Percentiles rank a stretch among this genome's conserved stretches.
These are phyloP conservation scores for Rutstroemia sp. DNA, from an alignment of 2,329 filamentous ascomycete species.

Conservation along the genomic window DNA sequence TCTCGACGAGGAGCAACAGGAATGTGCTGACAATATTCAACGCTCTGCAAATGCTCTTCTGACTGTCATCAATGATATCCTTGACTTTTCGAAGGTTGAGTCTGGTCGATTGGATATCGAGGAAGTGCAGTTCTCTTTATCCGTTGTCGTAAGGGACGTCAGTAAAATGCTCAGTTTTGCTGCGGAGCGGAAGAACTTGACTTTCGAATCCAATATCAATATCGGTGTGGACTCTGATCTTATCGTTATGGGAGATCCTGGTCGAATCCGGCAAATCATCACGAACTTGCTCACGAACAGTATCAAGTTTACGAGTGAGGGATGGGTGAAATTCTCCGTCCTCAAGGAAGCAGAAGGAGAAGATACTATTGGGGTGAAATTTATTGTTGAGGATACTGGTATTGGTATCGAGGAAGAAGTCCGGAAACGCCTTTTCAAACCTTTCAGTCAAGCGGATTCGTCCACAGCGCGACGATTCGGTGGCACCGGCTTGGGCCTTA, in stretches of 20 bases:
- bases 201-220: constrained; percentile 57
- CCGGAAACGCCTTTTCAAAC: constrained; percentile 64
- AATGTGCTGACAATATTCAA: constrained; percentile 72
- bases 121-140: constrained; percentile 71
- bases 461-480: constrained; percentile 74
- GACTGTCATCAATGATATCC: constrained; percentile 84
- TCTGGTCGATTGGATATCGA: constrained; percentile 71
- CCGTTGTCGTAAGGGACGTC: constrained; percentile 66
- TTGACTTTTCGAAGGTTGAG: constrained; percentile 84
- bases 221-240: constrained; percentile 53
- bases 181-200: constrained; percentile 70
- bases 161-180: constrained; percentile 84
- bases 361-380: constrained; percentile 60
- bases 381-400: constrained; percentile 69
- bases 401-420: constrained; percentile 78
- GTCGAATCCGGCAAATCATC: constrained; percentile 68
- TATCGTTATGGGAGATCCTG: constrained; percentile 80
- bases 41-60: constrained; percentile 73
- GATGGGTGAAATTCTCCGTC: constrained; percentile 60
- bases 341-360: constrained; percentile 54
- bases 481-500: constrained; percentile 69
- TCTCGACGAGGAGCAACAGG: constrained; percentile 62
- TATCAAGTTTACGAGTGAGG: constrained; percentile 67
- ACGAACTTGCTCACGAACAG: constrained; percentile 72
- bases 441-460: constrained; percentile 75